Evolutionary conservation across 75 land plant species (phyloP).

Genomic region (Larix kaempferi): DNA sequence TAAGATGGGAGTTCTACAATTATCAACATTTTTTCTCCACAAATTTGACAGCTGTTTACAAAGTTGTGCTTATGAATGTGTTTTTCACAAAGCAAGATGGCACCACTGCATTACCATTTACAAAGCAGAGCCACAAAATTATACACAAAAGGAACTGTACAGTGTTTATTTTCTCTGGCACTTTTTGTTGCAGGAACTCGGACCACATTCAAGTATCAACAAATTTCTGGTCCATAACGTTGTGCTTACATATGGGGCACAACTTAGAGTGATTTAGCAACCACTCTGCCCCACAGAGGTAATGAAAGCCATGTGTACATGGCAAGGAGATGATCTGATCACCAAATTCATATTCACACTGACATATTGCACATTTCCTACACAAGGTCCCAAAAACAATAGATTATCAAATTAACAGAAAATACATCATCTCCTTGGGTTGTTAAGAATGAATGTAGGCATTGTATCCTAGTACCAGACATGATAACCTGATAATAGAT

Average conservation of each 20-base stretch:
- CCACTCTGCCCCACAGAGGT: constrained; percentile 32
- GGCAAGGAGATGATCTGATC: constrained; percentile 25
- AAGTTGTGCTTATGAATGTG: too few species aligned
- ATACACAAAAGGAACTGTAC: neutral
- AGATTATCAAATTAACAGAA: neutral
- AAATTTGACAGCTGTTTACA: too few species aligned
- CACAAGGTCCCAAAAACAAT: constrained; percentile 4
- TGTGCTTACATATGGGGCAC: constrained; percentile 38
- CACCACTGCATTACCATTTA: neutral
- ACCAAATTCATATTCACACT: constrained; percentile 25
- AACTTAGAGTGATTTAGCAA: constrained; percentile 34
- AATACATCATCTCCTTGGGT: too few species aligned
- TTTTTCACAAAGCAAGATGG: too few species aligned
- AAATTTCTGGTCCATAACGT: constrained; percentile 13
- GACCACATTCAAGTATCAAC: neutral
- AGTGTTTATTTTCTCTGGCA: neutral
- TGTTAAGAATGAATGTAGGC: neutral
- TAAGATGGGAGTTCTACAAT: too few species aligned
- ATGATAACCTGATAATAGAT: neutral
- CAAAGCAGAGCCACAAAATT: neutral
- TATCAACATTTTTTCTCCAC: too few species aligned
- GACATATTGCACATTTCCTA: constrained; percentile 35
- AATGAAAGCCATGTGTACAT: constrained; percentile 27
- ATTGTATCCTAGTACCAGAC: neutral
- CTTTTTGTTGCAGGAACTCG: neutral